Evolutionary conservation across 1,284 basidiomycete genomes (phyloP), one percentile per base, ranked within the genome.

Genomic region (Golubevia sp.): DNA sequence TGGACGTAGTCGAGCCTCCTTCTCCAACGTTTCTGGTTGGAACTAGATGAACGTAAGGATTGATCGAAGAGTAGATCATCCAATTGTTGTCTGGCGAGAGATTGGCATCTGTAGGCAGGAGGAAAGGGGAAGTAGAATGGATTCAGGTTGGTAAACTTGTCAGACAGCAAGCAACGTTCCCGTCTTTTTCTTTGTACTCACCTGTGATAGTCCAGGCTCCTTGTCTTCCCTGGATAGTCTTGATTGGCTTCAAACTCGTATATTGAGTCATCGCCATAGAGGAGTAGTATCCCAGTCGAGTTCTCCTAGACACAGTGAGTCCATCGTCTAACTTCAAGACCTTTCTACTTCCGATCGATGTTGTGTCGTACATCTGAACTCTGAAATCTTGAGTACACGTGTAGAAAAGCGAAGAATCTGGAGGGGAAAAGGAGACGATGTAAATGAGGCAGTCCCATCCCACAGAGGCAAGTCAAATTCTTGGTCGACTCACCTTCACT

Each of bases 81-180:
- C 91, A 90, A 84, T 94, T 89, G 66, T 97, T 98, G 79, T 95
- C 91, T 2, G 91, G 91, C 65, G 92, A 93, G 8, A 97, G 86
- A 83, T 97, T 93, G 13, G 93, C 94, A 84, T 99, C 96, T 67
- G 27, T 63, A 88, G 86, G 6, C 91, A 91, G 34, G 88, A 86
- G 58, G 87, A 56, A 96, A 53, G 26, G 21, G 52, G 59, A 38
- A 60, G 44, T 18, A 60, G 26, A 34, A 11, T 34, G 30, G 30
- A 5, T 34, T 5, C 30, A 34, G 30, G 5, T 34, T 34, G 4
- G 11, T 3, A 34, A 5, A 5, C n/a, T n/a, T n/a, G n/a, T n/a
- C 30, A 5, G 11, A 34, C 5, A 34, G 30, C 4, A 34, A 11
- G 5, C 30, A 34, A 34, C 4, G 30, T 34, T 11, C 4, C 11